Base-by-base conservation (phyloP, 2,329 filamentous ascomycete species). In the Alternaria brassicae region DNA sequence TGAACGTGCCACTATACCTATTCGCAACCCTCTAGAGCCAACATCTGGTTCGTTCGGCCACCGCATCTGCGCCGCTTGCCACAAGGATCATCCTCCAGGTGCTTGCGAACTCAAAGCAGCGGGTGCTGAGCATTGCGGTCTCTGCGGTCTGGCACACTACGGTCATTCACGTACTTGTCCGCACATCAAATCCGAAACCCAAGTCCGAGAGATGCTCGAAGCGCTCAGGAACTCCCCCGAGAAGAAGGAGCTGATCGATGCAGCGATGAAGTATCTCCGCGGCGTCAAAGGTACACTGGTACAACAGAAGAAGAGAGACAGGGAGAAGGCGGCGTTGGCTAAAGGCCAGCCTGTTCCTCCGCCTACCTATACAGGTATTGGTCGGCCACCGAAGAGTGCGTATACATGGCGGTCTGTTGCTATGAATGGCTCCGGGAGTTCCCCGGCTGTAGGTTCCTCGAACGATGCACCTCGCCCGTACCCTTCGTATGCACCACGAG, bases 201-300 rank as follows among this genome's bases (percentile, higher is more conserved):
- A 91, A 69, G 81, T 92, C 15, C 81, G 84, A 53, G 78, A 84
- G 19, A 89, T 92, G 82, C 78, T 92, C 15, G 83, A 86, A 55
- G 83, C 85, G 0, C 74, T 92, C 21, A 86, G 86, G 67, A 76
- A 81, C 53, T 88, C 84, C 54, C 82, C 81, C 0, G 88, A 90
- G 69, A 79, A 82, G 10, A 78, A 78, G 25, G 79, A 84, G 19
- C 72, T 87, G 7, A 78, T 89, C 10, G 80, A 83, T 10, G 71
- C 80, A 27, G 87, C 87, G 2, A 81, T 78, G 39, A 84, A 82
- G 60, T 89, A 89, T 65, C 73, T 89, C 15, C 76, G 80, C 15
- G 84, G 84, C 4, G 79, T 89, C 42, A 85, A 87, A 57, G 83
- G 84, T 6, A 80, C 82, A 53, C 70, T 89, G 10, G 84, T 84